Evolutionary conservation across 208 protist genomes (phyloP).

Genomic region (Acanthamoeba lenticulata): DNA sequence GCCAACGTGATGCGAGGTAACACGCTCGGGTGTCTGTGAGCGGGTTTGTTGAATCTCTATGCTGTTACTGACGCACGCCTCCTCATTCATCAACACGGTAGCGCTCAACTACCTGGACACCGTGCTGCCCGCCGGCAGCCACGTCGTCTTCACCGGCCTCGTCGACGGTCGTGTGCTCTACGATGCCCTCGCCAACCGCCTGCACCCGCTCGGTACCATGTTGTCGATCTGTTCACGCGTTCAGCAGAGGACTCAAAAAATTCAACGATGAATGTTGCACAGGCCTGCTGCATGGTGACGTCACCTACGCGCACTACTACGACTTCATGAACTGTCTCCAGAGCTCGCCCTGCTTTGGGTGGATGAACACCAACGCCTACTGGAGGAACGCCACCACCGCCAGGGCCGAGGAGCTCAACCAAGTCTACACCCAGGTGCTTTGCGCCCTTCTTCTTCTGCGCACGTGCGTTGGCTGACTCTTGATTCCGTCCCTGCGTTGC

Average conservation of each 20-base stretch:
- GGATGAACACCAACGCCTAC: constrained; percentile 89
- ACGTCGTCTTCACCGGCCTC: constrained; percentile 77
- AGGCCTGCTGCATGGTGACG: constrained; percentile 68
- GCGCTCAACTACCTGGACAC: neutral
- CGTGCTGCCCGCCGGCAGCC: neutral
- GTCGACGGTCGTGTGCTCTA: constrained; percentile 87
- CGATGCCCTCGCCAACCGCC: constrained; percentile 83
- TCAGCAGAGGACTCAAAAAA: too few species aligned
- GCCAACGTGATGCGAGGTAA: constrained; percentile 26
- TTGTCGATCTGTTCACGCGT: too few species aligned
- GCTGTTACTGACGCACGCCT: too few species aligned
- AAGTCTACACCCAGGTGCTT: constrained; percentile 62
- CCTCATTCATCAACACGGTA: too few species aligned
- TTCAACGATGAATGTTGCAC: too few species aligned
- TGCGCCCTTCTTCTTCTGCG: neutral
- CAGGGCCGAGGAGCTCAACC: constrained; percentile 76
- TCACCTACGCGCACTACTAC: constrained; percentile 86
- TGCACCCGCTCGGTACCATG: constrained; percentile 84
- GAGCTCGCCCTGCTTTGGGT: constrained; percentile 84
- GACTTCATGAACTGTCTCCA: constrained; percentile 87
- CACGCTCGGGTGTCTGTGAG: too few species aligned
- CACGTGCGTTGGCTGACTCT: neutral
- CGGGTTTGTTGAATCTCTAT: too few species aligned
- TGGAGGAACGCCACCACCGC: constrained; percentile 80
- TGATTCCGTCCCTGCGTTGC: neutral